Conservation (phyloP, 139 green algal species). For the Spirogloea muscicola region DNA sequence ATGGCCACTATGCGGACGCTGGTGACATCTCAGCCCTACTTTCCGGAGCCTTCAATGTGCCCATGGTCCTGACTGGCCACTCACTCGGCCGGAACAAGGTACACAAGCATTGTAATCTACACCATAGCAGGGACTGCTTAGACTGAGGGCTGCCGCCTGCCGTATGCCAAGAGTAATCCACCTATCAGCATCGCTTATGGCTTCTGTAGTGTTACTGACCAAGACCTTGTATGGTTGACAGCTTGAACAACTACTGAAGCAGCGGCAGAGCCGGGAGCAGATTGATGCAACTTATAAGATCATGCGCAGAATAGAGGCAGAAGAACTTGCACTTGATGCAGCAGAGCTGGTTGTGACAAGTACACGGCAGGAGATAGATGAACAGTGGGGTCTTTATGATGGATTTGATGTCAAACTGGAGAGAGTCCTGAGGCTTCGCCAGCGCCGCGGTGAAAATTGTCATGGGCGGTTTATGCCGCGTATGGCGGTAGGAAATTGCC, state of each 20-base stretch:
- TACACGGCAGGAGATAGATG: constrained; percentile 83
- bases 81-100: constrained; percentile 91
- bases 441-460: constrained; percentile 40
- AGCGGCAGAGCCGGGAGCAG: constrained; percentile 63
- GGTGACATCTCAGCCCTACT: constrained; percentile 57
- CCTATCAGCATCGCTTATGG: too few species aligned
- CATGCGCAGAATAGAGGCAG: constrained; percentile 77
- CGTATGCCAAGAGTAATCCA: too few species aligned
- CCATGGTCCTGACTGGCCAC: constrained; percentile 90
- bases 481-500: too few species aligned
- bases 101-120: too few species aligned
- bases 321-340: constrained; percentile 84
- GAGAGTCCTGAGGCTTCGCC: constrained; percentile 47
- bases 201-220: too few species aligned
- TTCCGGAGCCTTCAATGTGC: constrained; percentile 72
- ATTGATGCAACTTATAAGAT: constrained; percentile 90
- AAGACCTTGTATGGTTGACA: too few species aligned
- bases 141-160: too few species aligned
- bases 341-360: constrained; percentile 82
- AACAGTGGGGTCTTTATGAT: constrained; percentile 94
- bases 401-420: constrained; percentile 63
- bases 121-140: too few species aligned
- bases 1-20: constrained; percentile 84
- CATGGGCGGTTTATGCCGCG: constrained; percentile 74
- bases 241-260: constrained; percentile 83